Conservation (phyloP, 2,329 filamentous ascomycete genomes). For the Penicillium corylophilum region DNA sequence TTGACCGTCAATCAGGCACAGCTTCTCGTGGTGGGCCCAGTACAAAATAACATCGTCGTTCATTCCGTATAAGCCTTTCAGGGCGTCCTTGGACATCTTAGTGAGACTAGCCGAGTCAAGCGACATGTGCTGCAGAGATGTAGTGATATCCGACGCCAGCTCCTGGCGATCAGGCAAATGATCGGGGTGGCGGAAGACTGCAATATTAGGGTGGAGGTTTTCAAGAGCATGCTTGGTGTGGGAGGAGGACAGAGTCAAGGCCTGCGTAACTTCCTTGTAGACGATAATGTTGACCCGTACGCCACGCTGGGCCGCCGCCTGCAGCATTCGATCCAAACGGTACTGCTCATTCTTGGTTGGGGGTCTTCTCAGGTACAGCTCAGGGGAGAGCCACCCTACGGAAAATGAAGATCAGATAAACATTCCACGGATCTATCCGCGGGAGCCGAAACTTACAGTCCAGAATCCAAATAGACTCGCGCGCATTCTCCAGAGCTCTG, state of each 20-base stretch:
- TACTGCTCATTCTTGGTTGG: conserved; percentile 80
- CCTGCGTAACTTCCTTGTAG: conserved; percentile 86
- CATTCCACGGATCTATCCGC: not conserved
- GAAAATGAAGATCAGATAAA: conserved; percentile 6
- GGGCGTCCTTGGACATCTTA: conserved; percentile 67
- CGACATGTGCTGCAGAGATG: conserved; percentile 56
- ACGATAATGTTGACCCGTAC: conserved; percentile 84
- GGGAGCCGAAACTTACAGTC: conserved; percentile 56
- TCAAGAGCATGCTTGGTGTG: conserved; percentile 82
- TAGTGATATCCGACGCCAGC: conserved; percentile 58
- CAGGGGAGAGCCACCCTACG: conserved; percentile 76
- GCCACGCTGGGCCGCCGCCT: conserved; percentile 77
- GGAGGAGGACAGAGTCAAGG: conserved; percentile 67
- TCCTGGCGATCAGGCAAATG: conserved; percentile 74
- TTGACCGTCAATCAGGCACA: conserved; percentile 75
- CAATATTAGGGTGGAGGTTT: conserved; percentile 75
- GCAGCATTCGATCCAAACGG: conserved; percentile 77
- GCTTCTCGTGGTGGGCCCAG: conserved; percentile 93
- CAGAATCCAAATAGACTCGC: conserved; percentile 77
- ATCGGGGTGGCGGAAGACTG: conserved; percentile 87
- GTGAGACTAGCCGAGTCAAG: conserved; percentile 56
- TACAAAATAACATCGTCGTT: conserved; percentile 79
- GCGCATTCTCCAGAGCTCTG: conserved; percentile 72
- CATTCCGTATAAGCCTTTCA: conserved; percentile 79
- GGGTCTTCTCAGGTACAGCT: conserved; percentile 80